phyloP scores from a whole-genome alignment of 2,329 filamentous ascomycete species.

The Aspergillus pseudoviridinutans region DNA sequence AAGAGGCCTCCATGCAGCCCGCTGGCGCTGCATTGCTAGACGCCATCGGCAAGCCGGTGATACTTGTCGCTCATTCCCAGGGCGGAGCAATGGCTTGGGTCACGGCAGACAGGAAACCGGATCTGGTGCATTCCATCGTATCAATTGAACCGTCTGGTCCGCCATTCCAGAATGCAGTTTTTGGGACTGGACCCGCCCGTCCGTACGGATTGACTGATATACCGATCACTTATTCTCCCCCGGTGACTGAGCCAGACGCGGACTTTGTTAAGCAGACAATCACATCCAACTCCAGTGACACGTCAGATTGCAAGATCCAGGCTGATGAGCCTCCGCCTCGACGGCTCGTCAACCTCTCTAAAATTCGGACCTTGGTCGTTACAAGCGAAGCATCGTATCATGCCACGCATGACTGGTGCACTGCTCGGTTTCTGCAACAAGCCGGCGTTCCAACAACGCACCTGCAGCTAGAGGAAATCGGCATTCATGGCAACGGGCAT shows the following conservation, averaged over 20 bases:
- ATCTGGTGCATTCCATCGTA: slow-evolving; percentile 48
- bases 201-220: slow-evolving; percentile 20
- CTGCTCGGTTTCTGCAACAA: slow-evolving; percentile 50
- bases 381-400: slow-evolving; percentile 55
- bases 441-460: slow-evolving; percentile 46
- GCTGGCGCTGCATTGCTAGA: slow-evolving; percentile 21
- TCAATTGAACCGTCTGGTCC: slow-evolving; percentile 53
- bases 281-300: slow-evolving; percentile 6
- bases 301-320: slow-evolving; percentile 38
- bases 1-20: slow-evolving; percentile 14
- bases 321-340: slow-evolving; percentile 31
- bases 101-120: slow-evolving; percentile 47
- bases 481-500: slow-evolving; percentile 54
- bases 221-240: slow-evolving; percentile 11
- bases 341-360: slow-evolving; percentile 47
- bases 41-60: slow-evolving; percentile 17
- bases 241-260: slow-evolving; percentile 6
- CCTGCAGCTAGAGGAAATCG: slow-evolving; percentile 42
- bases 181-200: slow-evolving; percentile 9
- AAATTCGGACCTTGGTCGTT: slow-evolving; percentile 48
- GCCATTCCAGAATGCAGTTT: slow-evolving; percentile 22
- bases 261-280: slow-evolving; percentile 13
- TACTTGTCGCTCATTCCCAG: slow-evolving; percentile 49
- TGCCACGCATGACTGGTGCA: slow-evolving; percentile 53
- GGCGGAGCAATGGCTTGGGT: slow-evolving; percentile 46